Percentiles rank a stretch among this genome's conserved stretches.
Evolutionary conservation across 441 rosid genomes (phyloP).

Genomic region (Bruguiera hainesii): DNA sequence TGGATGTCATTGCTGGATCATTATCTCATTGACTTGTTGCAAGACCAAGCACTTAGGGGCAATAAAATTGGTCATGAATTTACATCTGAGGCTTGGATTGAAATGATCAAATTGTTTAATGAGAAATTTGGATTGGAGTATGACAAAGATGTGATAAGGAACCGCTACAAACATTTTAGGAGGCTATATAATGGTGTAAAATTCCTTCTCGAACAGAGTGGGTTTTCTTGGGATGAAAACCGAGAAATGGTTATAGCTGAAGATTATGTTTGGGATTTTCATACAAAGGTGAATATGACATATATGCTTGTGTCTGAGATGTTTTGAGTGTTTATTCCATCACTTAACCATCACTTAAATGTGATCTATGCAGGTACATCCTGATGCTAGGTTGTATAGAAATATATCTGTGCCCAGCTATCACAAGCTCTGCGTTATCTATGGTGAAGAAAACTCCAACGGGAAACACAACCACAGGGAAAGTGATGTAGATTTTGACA

Average conservation of each 20-base stretch:
- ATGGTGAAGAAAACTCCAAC: conserved; percentile 38
- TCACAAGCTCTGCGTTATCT: conserved; percentile 48
- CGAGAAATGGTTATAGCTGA: conserved; percentile 42
- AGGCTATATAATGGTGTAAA: conserved; percentile 33
- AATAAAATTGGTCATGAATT: conserved; percentile 39
- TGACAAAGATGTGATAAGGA: conserved; percentile 30
- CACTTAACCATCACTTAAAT: conserved; percentile 17
- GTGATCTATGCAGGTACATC: conserved; percentile 36
- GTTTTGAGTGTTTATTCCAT: conserved; percentile 9
- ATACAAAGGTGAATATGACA: conserved; percentile 29
- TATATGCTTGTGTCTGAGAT: neutral
- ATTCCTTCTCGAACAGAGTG: conserved; percentile 40
- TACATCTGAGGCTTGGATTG: conserved; percentile 39
- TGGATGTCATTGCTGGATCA: conserved; percentile 41
- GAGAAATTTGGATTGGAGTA: conserved; percentile 27
- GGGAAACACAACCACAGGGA: conserved; percentile 24
- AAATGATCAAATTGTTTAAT: conserved; percentile 30
- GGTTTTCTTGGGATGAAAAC: conserved; percentile 50
- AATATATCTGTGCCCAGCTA: conserved; percentile 36
- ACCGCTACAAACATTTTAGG: conserved; percentile 34
- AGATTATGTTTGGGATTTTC: conserved; percentile 42
- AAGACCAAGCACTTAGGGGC: conserved; percentile 44
- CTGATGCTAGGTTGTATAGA: conserved; percentile 35
- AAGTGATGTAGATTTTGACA: conserved; percentile 19
- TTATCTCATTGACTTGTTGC: conserved; percentile 42